Evolutionary conservation across 495 filamentous ascomycete genomes (phyloP), one percentile per base, ranked within the genome.

Genomic region (Trichoderma virens): DNA sequence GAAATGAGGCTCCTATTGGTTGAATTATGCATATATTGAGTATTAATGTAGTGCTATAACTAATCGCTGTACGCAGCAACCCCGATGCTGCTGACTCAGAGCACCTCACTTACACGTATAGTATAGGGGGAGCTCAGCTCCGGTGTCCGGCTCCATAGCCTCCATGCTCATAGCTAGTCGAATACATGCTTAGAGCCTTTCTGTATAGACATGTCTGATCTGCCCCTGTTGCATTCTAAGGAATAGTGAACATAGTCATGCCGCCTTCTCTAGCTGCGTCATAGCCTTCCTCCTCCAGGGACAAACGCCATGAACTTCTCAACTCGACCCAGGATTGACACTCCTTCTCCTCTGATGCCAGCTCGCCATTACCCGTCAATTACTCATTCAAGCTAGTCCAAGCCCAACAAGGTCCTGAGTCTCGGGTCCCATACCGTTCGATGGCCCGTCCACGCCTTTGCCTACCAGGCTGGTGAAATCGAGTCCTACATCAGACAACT

Each of bases 401-500:
- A 82, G 70, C 1, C 79, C 79, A 20, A 80, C 73, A 0, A 77
- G 74, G 16, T 65, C 67, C 30, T 60, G 67, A 62, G 65, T 51
- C 51, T 56, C 51, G 9, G 25, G 23, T 70, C 62, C 8, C 64
- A 68, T n/a, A 41, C 41, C 16, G 59, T 66, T 30, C 69, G 64
- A 27, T 66, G 66, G 61, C 16, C 38, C 27, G 43, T 38, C 64
- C 54, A 75, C 66, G 34, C 76, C 77, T 59, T 71, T 74, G 13
- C 74, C 82, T 16, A 85, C 86, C 62, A 97, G 75, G 66, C 90
- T 87, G 54, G 83, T 84, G 70, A 98, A 98, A 73, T 99, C 94
- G 18, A 99, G 75, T 0, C 94, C 93, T 5, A 96, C 92, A 65
- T 96, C 91, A 5, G 82, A 79, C 65, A 99, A 73, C 76, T 96